A percentile compares a stretch with the other conserved stretches of the same genome.
These are phyloP conservation scores for Basidioascus undulatus DNA, from an alignment of 768 basidiomycete species.

Conservation along the genomic window DNA sequence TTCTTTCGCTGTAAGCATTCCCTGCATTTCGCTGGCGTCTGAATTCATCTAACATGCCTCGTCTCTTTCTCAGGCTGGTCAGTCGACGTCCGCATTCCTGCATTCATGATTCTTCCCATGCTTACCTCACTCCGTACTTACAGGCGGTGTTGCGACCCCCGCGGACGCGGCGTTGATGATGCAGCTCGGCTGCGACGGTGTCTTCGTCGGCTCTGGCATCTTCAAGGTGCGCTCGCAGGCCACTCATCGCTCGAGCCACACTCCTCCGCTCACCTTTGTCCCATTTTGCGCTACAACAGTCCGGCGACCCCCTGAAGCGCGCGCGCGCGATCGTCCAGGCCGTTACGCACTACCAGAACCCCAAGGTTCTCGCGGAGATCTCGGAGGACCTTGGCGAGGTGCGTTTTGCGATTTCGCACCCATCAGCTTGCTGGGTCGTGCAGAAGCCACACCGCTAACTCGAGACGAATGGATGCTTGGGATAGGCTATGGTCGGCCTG, in stretches of 20 bases:
- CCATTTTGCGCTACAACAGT: conserved; percentile 24
- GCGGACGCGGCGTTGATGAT: conserved; percentile 97
- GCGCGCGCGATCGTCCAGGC: conserved; percentile 93
- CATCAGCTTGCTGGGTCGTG: too few relatives aligned
- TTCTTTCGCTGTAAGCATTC: too few relatives aligned
- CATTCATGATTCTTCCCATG: background rate
- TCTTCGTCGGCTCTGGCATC: conserved; percentile 94
- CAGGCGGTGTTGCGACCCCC: conserved; percentile 17
- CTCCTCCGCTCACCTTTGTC: background rate
- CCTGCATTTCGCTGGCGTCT: background rate
- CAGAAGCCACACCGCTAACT: too few relatives aligned
- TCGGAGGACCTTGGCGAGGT: too few relatives aligned
- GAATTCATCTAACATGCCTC: background rate
- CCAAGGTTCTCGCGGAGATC: conserved; percentile 71
- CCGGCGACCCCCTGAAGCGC: conserved; percentile 76
- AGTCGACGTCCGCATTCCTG: conserved; percentile 1
- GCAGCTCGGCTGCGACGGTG: conserved; percentile 77
- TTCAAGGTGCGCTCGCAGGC: conserved; percentile 43
- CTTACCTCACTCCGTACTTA: background rate
- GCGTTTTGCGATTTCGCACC: too few relatives aligned
- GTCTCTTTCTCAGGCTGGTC: background rate
- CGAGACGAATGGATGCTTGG: too few relatives aligned
- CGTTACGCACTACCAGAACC: conserved; percentile 89
- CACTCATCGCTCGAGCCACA: background rate
- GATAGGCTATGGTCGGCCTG: too few relatives aligned